phyloP scores from a whole-genome alignment of 345 rosid genomes.

The Eucalyptus regnans region DNA sequence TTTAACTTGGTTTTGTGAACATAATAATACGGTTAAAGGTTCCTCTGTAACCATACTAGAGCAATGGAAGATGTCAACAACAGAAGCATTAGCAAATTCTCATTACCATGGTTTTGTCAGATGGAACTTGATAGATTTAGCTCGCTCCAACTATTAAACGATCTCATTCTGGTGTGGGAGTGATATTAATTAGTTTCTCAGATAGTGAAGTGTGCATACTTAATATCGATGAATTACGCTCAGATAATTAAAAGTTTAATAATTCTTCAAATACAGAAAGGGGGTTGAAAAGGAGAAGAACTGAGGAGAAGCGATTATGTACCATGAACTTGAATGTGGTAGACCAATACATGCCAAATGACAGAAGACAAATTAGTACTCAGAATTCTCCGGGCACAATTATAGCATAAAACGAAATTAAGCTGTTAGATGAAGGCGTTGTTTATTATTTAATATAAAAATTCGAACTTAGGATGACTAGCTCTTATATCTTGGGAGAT shows the following conservation, averaged over 20 bases:
- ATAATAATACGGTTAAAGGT: no score
- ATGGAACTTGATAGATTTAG: constrained; percentile 60
- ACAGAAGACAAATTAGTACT: not conserved
- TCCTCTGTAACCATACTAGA: not conserved
- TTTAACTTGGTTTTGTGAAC: no score
- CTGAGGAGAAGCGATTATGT: not conserved
- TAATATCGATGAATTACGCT: not conserved
- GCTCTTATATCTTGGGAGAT: no score
- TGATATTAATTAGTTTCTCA: not conserved
- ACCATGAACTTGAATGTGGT: not conserved
- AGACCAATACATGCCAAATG: not conserved
- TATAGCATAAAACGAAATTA: not conserved
- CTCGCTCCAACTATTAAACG: constrained; percentile 49
- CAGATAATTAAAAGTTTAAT: not conserved
- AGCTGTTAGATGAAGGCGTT: no score
- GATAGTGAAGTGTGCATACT: no score
- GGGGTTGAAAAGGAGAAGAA: not conserved
- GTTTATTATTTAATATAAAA: no score
- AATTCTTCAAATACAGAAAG: not conserved
- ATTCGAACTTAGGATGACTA: no score
- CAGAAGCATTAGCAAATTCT: no score
- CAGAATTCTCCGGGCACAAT: not conserved
- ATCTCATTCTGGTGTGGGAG: constrained; percentile 38
- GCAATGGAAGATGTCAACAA: no score
- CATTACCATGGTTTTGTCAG: constrained; percentile 7